Evolutionary conservation across 2,329 filamentous ascomycete genomes (phyloP).

Genomic region (Fonsecaea nubica): DNA sequence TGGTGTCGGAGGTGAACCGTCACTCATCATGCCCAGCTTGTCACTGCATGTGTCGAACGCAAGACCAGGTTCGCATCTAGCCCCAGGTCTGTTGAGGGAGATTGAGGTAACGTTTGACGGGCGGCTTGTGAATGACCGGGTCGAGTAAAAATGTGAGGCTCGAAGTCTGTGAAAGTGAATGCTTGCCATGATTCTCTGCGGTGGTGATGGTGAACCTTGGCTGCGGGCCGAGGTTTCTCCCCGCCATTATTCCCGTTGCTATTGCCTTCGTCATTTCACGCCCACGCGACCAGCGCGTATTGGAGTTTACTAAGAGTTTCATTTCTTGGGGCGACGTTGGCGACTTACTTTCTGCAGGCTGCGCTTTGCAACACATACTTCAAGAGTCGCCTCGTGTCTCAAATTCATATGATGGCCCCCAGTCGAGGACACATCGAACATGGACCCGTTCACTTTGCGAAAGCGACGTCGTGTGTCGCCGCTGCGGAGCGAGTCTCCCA

Average conservation of each 20-base stretch:
- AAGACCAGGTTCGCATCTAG: neutral
- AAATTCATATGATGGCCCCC: constrained; percentile 36
- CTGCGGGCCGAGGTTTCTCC: constrained; percentile 1
- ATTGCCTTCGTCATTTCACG: neutral
- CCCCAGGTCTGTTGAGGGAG: neutral
- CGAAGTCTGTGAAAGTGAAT: neutral
- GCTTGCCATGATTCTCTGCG: neutral
- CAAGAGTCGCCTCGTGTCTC: neutral
- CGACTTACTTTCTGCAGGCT: neutral
- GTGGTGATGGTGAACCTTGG: neutral
- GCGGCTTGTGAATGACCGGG: neutral
- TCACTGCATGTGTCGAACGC: neutral
- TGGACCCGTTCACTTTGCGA: constrained; percentile 51
- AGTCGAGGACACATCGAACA: constrained; percentile 39
- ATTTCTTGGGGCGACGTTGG: neutral
- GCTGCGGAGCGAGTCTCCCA: constrained; percentile 14
- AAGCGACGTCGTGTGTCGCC: constrained; percentile 45
- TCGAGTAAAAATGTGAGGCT: constrained; percentile 1
- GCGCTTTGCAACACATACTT: neutral
- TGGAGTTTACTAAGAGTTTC: neutral
- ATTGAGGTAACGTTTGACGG: neutral
- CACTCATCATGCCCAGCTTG: constrained; percentile 22
- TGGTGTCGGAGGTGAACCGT: constrained; percentile 1
- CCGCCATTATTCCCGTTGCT: neutral
- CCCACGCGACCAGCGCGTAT: neutral